Base-by-base conservation (phyloP, 768 basidiomycete species). In the Amanita molliuscula region DNA sequence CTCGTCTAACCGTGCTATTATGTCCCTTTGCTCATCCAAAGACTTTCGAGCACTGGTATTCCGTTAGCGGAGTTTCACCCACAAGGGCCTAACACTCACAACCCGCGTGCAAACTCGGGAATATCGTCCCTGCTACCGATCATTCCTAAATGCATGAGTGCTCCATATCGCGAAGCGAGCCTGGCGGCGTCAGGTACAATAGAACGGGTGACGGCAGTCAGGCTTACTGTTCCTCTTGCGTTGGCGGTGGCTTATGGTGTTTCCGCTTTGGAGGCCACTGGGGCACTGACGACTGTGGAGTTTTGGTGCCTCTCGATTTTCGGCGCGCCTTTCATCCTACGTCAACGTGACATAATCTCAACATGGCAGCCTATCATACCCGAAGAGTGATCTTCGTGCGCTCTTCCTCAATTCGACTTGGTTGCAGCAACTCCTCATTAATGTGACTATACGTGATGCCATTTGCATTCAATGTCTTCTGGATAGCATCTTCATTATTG, bases 361-460 rank as follows among this genome's bases (percentile, higher is more conserved):
- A 44, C 23, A 34, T 42, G 42, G 20, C 9, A 31, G 18, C 7
- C 44, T 40, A 15, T 55, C 62, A 9, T 52, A 81, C 82, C 64
- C 75, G 64, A 25, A 81, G 62, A 13, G 75, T 74, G 18, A 70
- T 73, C 52, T 72, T 75, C 3, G 79, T 73, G 38, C 79, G 73
- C 56, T 80, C 76, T 47, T 79, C 78, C 57, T 87, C 85, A 23
- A 89, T 79, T 7, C 71, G 72, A 58, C 79, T 90, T 3, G 82
- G 76, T 6, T 72, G 69, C 11, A 91, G 68, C 11, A 90, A 68
- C 16, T 82, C 76, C 47, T 86, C 82, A 54, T 91, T 90, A 20
- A 75, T 72, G 58, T 90, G 88, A 28, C 76, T 84, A 54, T 90
- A 91, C 45, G 71, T 73, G 3, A 87, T 77, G 2, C 84, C 85